Percentiles rank a stretch among this genome's conserved stretches.
These are phyloP conservation scores for Fusarium beomiforme DNA, from an alignment of 2,329 filamentous ascomycete species.

Conservation along the genomic window DNA sequence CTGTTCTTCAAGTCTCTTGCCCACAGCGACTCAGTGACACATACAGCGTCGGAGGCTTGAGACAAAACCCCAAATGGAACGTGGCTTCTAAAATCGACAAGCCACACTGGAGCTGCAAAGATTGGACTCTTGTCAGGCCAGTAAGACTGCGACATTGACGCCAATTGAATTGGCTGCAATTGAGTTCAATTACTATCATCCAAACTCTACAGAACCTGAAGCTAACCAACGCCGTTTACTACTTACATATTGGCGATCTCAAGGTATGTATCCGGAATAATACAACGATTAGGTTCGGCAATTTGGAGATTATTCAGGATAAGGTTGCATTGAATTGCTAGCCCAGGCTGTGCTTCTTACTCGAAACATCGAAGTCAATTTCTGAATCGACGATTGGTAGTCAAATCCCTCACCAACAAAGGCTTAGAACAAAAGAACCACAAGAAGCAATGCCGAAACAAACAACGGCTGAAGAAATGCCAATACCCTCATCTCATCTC, in stretches of 20 bases:
- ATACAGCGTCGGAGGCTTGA: constrained; percentile 3
- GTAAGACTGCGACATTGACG: not conserved
- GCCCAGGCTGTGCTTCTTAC: not conserved
- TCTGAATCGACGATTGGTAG: not conserved
- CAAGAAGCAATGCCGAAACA: not conserved
- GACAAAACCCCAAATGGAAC: constrained; percentile 17
- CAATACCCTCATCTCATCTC: not conserved
- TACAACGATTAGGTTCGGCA: not conserved
- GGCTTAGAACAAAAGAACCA: not conserved
- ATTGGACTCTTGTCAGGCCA: not conserved
- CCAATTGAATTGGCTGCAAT: not conserved
- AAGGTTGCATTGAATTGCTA: not conserved
- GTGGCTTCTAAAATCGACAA: not conserved
- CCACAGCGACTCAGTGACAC: constrained; percentile 1
- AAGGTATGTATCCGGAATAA: not conserved
- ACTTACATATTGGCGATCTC: not conserved
- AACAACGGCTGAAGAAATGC: not conserved
- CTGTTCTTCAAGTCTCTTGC: not conserved
- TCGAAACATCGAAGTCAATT: not conserved
- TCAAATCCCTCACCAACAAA: constrained; percentile 3
- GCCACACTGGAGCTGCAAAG: constrained; percentile 16
- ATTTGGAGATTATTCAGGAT: not conserved
- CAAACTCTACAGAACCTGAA: not conserved
- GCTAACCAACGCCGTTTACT: not conserved
- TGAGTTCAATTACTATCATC: not conserved